Percentiles rank a stretch among this genome's conserved stretches.
Evolutionary conservation across 129 eudicot genomes (phyloP).

Genomic region (Tanacetum coccineum): DNA sequence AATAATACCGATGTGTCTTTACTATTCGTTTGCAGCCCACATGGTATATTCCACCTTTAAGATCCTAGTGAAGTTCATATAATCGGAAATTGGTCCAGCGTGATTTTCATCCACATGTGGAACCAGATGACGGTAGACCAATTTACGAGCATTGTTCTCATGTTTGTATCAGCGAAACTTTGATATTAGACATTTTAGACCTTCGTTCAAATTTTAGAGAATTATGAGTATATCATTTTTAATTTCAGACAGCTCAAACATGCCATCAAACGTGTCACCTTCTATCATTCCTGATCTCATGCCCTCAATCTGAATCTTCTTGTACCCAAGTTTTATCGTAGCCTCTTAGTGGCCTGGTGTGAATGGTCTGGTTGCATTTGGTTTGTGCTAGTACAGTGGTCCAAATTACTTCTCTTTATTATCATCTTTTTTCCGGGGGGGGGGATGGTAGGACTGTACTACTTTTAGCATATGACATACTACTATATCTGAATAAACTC

Average conservation of each 20-base stretch:
- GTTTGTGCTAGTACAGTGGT: neutral
- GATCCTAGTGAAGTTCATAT: too few relatives aligned
- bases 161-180: constrained; percentile 49
- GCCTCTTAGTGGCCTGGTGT: neutral
- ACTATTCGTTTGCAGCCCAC: too few relatives aligned
- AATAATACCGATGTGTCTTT: too few relatives aligned
- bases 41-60: too few relatives aligned
- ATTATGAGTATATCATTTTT: too few relatives aligned
- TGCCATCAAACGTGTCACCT: neutral
- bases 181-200: constrained; percentile 58
- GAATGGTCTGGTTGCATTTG: neutral
- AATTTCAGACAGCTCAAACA: too few relatives aligned
- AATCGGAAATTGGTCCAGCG: too few relatives aligned
- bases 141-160: constrained; percentile 80
- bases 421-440: neutral
- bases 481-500: too few relatives aligned
- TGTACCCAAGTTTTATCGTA: neutral
- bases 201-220: constrained; percentile 40
- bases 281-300: neutral
- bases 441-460: neutral
- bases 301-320: neutral
- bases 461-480: too few relatives aligned
- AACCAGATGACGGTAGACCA: too few relatives aligned
- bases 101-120: too few relatives aligned
- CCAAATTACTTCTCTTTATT: neutral